A percentile compares a stretch with the other conserved stretches of the same genome.
Conservation (phyloP, 139 green algal genomes). For the Zygnema circumcarinatum region DNA sequence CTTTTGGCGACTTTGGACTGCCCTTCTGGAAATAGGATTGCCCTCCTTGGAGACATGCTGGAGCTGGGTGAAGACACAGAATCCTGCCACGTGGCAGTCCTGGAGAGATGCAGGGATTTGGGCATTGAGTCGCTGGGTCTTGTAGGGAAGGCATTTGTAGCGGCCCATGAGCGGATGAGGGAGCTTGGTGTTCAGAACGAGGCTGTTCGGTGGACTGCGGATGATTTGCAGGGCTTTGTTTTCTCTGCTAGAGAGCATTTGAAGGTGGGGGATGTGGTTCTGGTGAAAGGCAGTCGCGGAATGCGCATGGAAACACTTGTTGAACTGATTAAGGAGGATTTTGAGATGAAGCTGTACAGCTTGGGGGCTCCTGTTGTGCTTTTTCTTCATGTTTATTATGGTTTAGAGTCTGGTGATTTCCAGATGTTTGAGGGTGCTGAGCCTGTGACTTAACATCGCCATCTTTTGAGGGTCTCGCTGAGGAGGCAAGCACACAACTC, state of each 20-base stretch:
- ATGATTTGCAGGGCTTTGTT: not conserved
- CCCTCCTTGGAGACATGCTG: slow-evolving; percentile 45
- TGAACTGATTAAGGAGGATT: not conserved
- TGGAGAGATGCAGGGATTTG: slow-evolving; percentile 6
- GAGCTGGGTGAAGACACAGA: slow-evolving; percentile 11
- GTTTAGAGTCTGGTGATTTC: too few species aligned
- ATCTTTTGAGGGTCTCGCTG: too few species aligned
- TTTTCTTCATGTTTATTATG: too few species aligned
- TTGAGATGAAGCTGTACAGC: not conserved
- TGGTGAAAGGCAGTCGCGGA: slow-evolving; percentile 43
- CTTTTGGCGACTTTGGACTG: slow-evolving; percentile 19
- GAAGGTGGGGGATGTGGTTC: slow-evolving; percentile 17
- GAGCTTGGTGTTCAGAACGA: not conserved
- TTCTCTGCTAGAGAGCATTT: slow-evolving; percentile 1
- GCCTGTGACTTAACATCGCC: too few species aligned
- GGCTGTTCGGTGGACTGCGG: not conserved
- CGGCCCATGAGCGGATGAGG: not conserved
- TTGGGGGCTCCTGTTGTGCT: too few species aligned
- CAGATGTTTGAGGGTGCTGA: too few species aligned
- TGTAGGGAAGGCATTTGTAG: not conserved
- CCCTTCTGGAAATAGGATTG: not conserved
- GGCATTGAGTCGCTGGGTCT: not conserved
- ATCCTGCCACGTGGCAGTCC: not conserved
- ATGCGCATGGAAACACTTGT: slow-evolving; percentile 23
- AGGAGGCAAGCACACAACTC: too few species aligned